Conservation (phyloP, 2,329 filamentous ascomycete species). For the Arthrinium phaeospermum region DNA sequence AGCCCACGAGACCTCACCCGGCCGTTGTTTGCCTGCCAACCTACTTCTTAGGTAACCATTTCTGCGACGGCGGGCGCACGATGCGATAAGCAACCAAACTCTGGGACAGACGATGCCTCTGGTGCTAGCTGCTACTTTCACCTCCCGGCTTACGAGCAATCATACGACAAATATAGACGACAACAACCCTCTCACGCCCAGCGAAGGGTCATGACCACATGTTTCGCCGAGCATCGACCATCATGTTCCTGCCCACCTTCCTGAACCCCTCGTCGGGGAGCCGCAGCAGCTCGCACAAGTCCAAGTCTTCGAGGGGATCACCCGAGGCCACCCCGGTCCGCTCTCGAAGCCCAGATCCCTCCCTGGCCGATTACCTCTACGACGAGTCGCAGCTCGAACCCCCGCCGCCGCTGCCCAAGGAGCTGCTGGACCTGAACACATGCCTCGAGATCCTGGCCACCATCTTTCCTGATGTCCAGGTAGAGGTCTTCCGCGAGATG, state of each 20-base stretch:
- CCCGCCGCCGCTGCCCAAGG: slow-evolving; percentile 57
- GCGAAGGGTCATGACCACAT: slow-evolving; percentile 62
- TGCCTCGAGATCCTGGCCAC: slow-evolving; percentile 71
- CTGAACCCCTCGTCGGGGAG: slow-evolving; percentile 12
- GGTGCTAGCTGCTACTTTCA: background rate
- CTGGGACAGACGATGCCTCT: background rate
- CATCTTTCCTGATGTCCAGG: slow-evolving; percentile 80
- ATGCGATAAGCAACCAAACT: background rate
- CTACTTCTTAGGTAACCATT: background rate
- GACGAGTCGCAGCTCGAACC: slow-evolving; percentile 60
- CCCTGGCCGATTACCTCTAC: slow-evolving; percentile 54
- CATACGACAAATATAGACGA: slow-evolving; percentile 55
- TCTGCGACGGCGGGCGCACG: background rate
- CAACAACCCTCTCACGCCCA: slow-evolving; percentile 60
- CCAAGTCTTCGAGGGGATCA: slow-evolving; percentile 6
- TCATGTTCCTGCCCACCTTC: slow-evolving; percentile 26
- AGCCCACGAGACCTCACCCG: background rate
- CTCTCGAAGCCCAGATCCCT: slow-evolving; percentile 30
- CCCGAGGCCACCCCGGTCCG: slow-evolving; percentile 17
- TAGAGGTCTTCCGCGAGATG: slow-evolving; percentile 85
- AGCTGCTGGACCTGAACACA: slow-evolving; percentile 73
- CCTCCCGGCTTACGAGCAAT: background rate
- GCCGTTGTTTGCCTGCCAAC: background rate
- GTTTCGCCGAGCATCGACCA: slow-evolving; percentile 66
- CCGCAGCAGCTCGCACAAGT: background rate